Evolutionary conservation across 75 land plant genomes (phyloP), one percentile per base, ranked within the genome.

Genomic region (Adiantum capillusveneris): DNA sequence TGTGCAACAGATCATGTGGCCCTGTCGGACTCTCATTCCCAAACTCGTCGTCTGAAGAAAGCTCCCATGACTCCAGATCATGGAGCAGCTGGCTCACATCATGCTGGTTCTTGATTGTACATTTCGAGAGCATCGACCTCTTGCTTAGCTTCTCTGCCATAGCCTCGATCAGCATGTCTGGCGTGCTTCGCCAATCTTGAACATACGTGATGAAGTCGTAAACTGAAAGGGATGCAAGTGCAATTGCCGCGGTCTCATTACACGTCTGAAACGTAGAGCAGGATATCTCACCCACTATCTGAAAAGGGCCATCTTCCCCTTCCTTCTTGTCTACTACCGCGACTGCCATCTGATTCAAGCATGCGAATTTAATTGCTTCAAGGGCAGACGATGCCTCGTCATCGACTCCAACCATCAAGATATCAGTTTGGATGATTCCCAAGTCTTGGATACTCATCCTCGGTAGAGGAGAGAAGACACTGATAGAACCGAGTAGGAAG

Each of bases 221-320:
- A 41, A 80, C 72, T 11, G 90, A 85, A 41, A 85, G 80, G 0
- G 90, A 73, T 18, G 73, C 68, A 12, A 82, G 52, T 12, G 95
- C 95, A 6, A 80, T 61, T 2, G 90, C 84, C 39, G 76, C 83
- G 9, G 76, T 56, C 63, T 76, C 85, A 66, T 79, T 77, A 60
- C 84, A 82, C 58, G 48, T 39, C 17, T 72, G 57, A 9, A 85
- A 56, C 27, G 83, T 76, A 57, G 66, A 66, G 25, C 84, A 77
- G 13, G 95, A 85, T 51, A 89, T 85, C 63, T 89, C 95, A 6
- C 84, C 86, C 16, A 83, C 64, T 36, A 89, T 44, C 43, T 68
- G 57, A 46, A 46, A 46, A 18, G 50, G 3, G 2, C 22, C 50
- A 39, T 65, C 76, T 34, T 5, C 9, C 3, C 37, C 9, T 9